Evolutionary conservation across 108 stramenopile species (phyloP).

Genomic region (Skeletonema menzelii): DNA sequence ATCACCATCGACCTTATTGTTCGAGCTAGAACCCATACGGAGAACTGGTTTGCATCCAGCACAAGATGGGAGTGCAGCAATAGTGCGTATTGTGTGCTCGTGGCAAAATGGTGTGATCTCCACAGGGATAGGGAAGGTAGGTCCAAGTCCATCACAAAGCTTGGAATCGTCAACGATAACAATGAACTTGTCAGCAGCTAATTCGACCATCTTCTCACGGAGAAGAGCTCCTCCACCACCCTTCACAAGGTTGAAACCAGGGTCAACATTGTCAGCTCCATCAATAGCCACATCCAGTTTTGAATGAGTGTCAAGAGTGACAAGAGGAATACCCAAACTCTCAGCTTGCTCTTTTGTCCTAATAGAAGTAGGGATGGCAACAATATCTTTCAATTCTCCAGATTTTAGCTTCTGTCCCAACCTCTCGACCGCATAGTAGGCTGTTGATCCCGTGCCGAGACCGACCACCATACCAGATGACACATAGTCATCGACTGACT

Average conservation of each 20-base stretch:
- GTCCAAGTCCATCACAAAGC: constrained; percentile 92
- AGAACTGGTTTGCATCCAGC: constrained; percentile 91
- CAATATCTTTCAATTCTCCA: constrained; percentile 93
- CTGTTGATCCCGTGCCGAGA: constrained; percentile 98
- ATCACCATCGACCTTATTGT: constrained; percentile 89
- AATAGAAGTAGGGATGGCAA: constrained; percentile 97
- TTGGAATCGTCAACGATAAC: constrained; percentile 97
- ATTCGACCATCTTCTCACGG: constrained; percentile 87
- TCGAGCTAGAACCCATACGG: constrained; percentile 80
- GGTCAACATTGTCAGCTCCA: constrained; percentile 98
- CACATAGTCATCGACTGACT: constrained; percentile 92
- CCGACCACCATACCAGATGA: constrained; percentile 98
- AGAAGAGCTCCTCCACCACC: constrained; percentile 96
- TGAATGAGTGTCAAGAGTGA: constrained; percentile 93
- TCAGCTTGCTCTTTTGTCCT: constrained; percentile 97
- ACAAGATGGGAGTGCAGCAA: constrained; percentile 83
- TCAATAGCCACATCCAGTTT: constrained; percentile 98
- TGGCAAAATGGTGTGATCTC: constrained; percentile 97
- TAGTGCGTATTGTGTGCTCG: constrained; percentile 92
- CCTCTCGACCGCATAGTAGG: constrained; percentile 97
- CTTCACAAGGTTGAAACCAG: constrained; percentile 95
- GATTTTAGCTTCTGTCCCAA: constrained; percentile 88
- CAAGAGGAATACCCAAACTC: constrained; percentile 90
- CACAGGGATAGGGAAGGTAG: constrained; percentile 93
- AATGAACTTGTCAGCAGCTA: constrained; percentile 76